phyloP scores from a whole-genome alignment of 805 yeast genomes.

The Ogataea dorogensis region DNA sequence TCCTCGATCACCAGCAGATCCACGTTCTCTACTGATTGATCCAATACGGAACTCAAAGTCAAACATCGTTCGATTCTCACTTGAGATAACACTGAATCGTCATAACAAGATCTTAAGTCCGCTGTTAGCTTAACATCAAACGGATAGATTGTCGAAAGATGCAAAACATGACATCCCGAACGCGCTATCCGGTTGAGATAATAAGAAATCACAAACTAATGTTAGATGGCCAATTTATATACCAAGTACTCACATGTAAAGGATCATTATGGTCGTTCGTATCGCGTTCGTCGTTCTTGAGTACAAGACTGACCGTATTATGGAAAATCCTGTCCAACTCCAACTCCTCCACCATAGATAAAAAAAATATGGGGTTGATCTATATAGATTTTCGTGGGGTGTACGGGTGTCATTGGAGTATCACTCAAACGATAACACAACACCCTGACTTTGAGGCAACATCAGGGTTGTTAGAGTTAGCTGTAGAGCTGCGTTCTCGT shows the following conservation, averaged over 20 bases:
- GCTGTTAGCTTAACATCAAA: constrained; percentile 4
- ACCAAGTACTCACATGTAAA: not conserved
- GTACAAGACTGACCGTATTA: constrained; percentile 13
- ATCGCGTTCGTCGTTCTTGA: not conserved
- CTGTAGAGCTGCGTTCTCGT: no score
- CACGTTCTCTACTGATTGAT: constrained; percentile 1
- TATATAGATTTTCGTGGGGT: constrained; percentile 2
- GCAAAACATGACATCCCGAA: constrained; percentile 2
- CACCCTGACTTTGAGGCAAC: constrained; percentile 10
- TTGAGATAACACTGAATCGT: constrained; percentile 4
- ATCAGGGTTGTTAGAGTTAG: no score
- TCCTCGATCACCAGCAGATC: constrained; percentile 30
- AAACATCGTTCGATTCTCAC: constrained; percentile 18
- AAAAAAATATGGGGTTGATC: constrained; percentile 5
- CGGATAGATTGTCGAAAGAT: constrained; percentile 1
- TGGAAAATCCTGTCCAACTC: constrained; percentile 4
- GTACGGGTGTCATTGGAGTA: constrained; percentile 9
- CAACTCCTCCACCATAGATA: not conserved
- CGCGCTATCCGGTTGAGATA: constrained; percentile 15
- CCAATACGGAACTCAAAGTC: constrained; percentile 13
- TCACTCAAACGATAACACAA: constrained; percentile 5
- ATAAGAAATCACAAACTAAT: constrained; percentile 7
- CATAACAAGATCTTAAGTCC: not conserved
- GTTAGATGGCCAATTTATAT: not conserved
- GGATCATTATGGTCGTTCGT: not conserved